A percentile compares a stretch with the other conserved stretches of the same genome.
These are phyloP conservation scores for Oryza meridionalis DNA, from an alignment of 176 grass and related monocot genomes.

Conservation along the genomic window DNA sequence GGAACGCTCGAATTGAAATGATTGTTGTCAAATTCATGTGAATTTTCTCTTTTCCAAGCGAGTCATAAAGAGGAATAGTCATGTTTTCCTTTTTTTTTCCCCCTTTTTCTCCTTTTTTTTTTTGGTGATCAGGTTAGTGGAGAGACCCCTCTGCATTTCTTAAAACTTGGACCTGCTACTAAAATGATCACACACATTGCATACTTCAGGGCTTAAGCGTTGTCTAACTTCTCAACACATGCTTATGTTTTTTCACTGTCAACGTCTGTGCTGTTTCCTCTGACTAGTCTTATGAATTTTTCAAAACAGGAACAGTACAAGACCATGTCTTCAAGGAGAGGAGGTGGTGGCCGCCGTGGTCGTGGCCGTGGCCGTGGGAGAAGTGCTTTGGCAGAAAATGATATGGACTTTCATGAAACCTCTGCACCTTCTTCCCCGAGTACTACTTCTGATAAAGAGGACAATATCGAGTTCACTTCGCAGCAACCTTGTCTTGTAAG, in stretches of 20 bases:
- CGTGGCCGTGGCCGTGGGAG: slow-evolving; percentile 33
- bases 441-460: slow-evolving; percentile 54
- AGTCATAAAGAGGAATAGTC: no score
- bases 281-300: slow-evolving; percentile 32
- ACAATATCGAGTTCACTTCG: slow-evolving; percentile 25
- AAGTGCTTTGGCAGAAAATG: slow-evolving; percentile 29
- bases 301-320: neutral
- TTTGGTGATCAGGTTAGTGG: no score
- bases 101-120: no score
- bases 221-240: neutral
- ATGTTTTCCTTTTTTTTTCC: no score
- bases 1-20: neutral
- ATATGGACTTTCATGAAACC: slow-evolving; percentile 39
- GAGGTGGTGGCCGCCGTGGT: slow-evolving; percentile 37
- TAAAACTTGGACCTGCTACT: neutral
- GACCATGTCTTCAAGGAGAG: slow-evolving; percentile 48
- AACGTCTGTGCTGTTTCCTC: neutral
- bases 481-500: slow-evolving; percentile 41
- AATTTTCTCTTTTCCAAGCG: no score
- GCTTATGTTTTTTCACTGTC: neutral
- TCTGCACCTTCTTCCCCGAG: slow-evolving; percentile 49
- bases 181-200: neutral
- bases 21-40: neutral
- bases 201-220: neutral
- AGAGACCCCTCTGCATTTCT: no score